Evolutionary conservation across 768 basidiomycete genomes (phyloP).

Genomic region (Crucibulum laeve): DNA sequence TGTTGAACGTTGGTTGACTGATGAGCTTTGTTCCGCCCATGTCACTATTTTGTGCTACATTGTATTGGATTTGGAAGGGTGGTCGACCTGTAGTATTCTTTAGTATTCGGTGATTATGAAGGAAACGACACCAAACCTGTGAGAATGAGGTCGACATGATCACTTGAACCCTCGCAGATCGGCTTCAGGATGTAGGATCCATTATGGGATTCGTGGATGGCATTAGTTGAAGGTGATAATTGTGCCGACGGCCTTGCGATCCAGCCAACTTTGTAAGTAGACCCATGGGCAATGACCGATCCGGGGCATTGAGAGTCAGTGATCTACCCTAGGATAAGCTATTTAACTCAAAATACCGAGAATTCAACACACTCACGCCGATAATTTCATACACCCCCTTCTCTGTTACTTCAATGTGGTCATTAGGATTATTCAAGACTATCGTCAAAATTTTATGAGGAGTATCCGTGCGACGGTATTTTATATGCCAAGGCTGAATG

Average conservation of each 20-base stretch:
- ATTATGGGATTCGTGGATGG: slow-evolving; percentile 58
- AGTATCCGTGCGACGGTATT: slow-evolving; percentile 54
- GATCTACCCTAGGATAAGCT: slow-evolving; percentile 46
- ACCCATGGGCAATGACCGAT: slow-evolving; percentile 50
- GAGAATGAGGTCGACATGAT: slow-evolving; percentile 81
- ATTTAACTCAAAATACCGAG: background rate
- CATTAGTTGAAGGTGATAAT: slow-evolving; percentile 55
- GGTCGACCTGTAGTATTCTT: slow-evolving; percentile 63
- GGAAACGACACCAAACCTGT: slow-evolving; percentile 33
- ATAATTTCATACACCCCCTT: slow-evolving; percentile 73
- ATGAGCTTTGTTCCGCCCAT: slow-evolving; percentile 65
- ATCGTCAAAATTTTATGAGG: slow-evolving; percentile 31
- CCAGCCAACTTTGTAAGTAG: slow-evolving; percentile 71
- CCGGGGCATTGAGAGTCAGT: slow-evolving; percentile 86
- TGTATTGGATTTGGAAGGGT: slow-evolving; percentile 94
- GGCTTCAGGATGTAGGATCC: slow-evolving; percentile 71
- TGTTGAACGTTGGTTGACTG: slow-evolving; percentile 78
- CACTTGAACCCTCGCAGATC: slow-evolving; percentile 78
- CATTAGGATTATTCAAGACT: slow-evolving; percentile 60
- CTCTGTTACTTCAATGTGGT: slow-evolving; percentile 66
- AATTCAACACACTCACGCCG: slow-evolving; percentile 38
- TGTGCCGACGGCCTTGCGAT: slow-evolving; percentile 73
- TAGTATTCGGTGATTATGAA: background rate
- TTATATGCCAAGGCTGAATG: slow-evolving; percentile 81
- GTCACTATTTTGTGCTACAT: slow-evolving; percentile 68